Evolutionary conservation across 2,329 filamentous ascomycete genomes (phyloP).

Genomic region (Thelonectria blattea): DNA sequence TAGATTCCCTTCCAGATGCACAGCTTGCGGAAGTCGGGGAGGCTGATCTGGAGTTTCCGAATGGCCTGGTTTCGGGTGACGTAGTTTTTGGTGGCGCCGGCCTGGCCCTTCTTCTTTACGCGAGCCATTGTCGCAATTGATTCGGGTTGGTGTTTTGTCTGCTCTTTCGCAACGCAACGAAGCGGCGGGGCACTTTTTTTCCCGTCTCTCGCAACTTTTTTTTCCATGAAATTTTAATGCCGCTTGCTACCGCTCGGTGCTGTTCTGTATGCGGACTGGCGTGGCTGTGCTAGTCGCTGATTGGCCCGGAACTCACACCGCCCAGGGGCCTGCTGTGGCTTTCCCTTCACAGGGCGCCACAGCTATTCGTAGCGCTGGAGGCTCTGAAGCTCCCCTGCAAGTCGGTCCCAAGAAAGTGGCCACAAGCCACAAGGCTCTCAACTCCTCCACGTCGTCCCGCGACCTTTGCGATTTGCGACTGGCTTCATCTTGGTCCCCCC

Average conservation of each 20-base stretch:
- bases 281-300: not conserved
- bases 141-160: constrained; percentile 24
- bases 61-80: constrained; percentile 97
- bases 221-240: constrained; percentile 45
- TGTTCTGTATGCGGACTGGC: constrained; percentile 22
- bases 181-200: constrained; percentile 44
- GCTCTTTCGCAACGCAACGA: constrained; percentile 29
- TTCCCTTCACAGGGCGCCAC: too few relatives aligned
- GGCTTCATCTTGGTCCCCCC: constrained; percentile 25
- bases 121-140: constrained; percentile 63
- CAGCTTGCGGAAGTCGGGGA: constrained; percentile 95
- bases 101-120: constrained; percentile 90
- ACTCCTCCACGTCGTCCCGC: constrained; percentile 33
- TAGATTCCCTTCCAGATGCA: constrained; percentile 99
- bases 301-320: constrained; percentile 31
- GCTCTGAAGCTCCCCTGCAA: too few relatives aligned
- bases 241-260: constrained; percentile 37
- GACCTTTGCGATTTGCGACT: constrained; percentile 25
- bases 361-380: too few relatives aligned
- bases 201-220: constrained; percentile 43
- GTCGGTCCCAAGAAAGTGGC: constrained; percentile 35
- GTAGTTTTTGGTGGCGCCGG: constrained; percentile 97
- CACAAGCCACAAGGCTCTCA: constrained; percentile 25
- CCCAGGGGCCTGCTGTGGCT: constrained; percentile 15
- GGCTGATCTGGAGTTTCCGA: constrained; percentile 94